Evolutionary conservation across 192 early-diverging fungal genomes (phyloP), one percentile per base, ranked within the genome.

Genomic region (Coemansia sp.): DNA sequence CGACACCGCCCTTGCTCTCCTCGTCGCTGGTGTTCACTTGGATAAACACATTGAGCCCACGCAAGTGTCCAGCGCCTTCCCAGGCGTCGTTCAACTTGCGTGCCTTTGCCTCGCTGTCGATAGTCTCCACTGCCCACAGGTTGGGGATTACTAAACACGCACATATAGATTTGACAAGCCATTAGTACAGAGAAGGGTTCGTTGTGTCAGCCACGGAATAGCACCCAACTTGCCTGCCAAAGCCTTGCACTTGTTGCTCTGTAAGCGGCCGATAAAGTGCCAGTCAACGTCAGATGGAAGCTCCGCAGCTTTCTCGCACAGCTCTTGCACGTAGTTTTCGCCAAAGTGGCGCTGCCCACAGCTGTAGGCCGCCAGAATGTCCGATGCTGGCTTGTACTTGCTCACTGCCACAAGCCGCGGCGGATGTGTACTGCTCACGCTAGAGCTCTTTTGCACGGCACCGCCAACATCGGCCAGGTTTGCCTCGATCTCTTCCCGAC

Each of bases 251-350:
- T 99, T 99, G 89, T 99, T 99, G 73, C 89, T 92, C 74, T 99
- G 97, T n/a, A 99, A 74, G 8, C 88, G 79, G 8, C 95, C 97
- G 62, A 96, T 97, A 76, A 97, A 99, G 76, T 99, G 97, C 97
- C 97, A 99, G 60, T 88, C 60, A 67, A 99, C 97, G 82, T 97
- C 94, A 13, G 66, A 35, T 31, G 96, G 94, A 16, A 98, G 79
- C 82, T 84, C 65, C 14, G 81, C 71, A 31, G 89, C 90, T 76
- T 99, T 99, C 16, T 94, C 93, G 34, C 91, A 88, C 3, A 99
- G 85, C 69, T 99, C 97, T 77, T 99, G 97, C 9, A 96, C 89
- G 62, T 93, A 93, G 74, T 99, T 99, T 58, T 99, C 97, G 65
- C 97, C 97, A 83, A 97, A 99, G 63, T 99, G 94, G 20, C 91